Evolutionary conservation across 169 alveolate species (phyloP), one percentile per base, ranked within the genome.

Genomic region (Plasmodium knowlesi): DNA sequence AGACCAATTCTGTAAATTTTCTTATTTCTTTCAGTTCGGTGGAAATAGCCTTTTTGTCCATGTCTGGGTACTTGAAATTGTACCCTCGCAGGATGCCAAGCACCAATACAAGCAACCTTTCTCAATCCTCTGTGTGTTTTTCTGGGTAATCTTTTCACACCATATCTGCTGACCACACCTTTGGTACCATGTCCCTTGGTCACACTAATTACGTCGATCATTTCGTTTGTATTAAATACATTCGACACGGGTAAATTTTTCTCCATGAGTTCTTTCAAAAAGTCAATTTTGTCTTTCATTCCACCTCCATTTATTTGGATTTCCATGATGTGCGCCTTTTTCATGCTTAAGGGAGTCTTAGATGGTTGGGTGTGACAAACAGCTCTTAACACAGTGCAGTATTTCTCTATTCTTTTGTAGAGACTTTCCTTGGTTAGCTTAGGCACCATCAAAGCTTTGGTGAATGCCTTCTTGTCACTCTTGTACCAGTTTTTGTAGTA

Each of bases 51-150:
- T 93, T 97, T 97, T 98, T 99, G 99, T 93, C 99, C 99, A 46
- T 99, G 99, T 82, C 99, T 98, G 57, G 99, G 99, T 79, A 99
- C 99, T 88, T 99, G 99, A 98, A 98, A 99, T 97, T 99, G 99
- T 79, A 99, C 99, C 67, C 99, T 97, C 50, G 99, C 99, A 74
- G 99, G 99, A 97, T 99, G 99, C 99, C 99, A 99, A n/a, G 99
- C 99, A 80, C 99, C 99, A 91, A 99, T 99, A 97, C 99, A 99
- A 28, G 99, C 99, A 73, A 99, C 99, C 98, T 99, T 99, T 82
- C 99, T 97, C 96, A 99, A 98, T 72, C 99, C 99, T 94, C 99
- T 98, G 96, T 99, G 99, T 89, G 99, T 98, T 98, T 99, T 99
- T 95, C 99, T 98, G 80, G 99, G 99, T 94, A 99, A 98, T 61